Evolutionary conservation across 106 monocot genomes (phyloP).

Genomic region (Dactylorhiza incarnata): DNA sequence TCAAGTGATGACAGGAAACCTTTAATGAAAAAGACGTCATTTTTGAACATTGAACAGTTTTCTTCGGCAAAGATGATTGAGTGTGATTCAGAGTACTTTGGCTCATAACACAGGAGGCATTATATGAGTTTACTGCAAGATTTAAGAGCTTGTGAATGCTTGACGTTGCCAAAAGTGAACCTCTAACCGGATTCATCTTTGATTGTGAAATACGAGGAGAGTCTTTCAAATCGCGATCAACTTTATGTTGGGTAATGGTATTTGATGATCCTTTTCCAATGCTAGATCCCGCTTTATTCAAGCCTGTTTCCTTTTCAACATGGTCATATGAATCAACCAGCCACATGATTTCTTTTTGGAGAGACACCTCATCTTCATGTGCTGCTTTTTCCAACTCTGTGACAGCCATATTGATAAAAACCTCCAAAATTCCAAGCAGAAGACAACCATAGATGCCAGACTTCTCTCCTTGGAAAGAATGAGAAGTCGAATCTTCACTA

Average conservation of each 20-base stretch:
- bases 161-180: constrained; percentile 52
- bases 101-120: constrained; percentile 1
- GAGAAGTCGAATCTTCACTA: constrained; percentile 29
- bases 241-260: constrained; percentile 15
- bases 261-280: constrained; percentile 27
- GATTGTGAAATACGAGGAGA: constrained; percentile 10
- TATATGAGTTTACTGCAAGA: constrained; percentile 23
- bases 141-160: constrained; percentile 45
- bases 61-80: constrained; percentile 30
- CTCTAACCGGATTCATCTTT: constrained; percentile 36
- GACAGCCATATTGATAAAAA: constrained; percentile 47
- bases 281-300: constrained; percentile 18
- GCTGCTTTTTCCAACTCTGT: constrained; percentile 57
- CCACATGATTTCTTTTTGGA: constrained; percentile 62
- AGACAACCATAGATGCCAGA: constrained; percentile 16
- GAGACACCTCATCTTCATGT: constrained; percentile 21
- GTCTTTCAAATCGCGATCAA: constrained; percentile 19
- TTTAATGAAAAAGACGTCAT: constrained; percentile 57
- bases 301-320: constrained; percentile 37
- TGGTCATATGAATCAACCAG: constrained; percentile 36
- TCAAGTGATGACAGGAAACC: constrained; percentile 52
- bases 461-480: constrained; percentile 31
- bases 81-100: constrained; percentile 22
- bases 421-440: constrained; percentile 58
- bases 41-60: constrained; percentile 22